Percentiles rank a stretch among this genome's conserved stretches.
Conservation (phyloP, 1,284 basidiomycete genomes). For the Anthracocystis panici-leucophaei region DNA sequence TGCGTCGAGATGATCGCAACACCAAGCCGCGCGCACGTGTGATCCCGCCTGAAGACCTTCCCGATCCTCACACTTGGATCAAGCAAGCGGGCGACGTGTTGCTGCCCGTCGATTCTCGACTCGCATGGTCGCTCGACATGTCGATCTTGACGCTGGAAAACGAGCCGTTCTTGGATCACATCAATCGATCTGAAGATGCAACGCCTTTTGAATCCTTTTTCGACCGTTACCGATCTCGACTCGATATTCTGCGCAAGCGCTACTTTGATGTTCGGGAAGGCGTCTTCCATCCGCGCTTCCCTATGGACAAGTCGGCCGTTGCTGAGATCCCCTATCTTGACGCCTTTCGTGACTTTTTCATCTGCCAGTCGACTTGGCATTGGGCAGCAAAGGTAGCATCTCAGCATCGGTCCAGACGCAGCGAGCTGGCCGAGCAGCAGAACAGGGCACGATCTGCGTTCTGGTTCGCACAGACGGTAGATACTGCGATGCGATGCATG, state of each 20-base stretch:
- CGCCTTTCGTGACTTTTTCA: conserved; percentile 38
- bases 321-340: conserved; percentile 46
- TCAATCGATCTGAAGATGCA: conserved; percentile 30
- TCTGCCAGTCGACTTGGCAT: conserved; percentile 50
- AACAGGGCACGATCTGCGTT: conserved; percentile 25
- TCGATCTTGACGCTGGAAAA: conserved; percentile 28
- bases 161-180: conserved; percentile 36
- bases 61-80: conserved; percentile 42
- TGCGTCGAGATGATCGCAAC: conserved; percentile 35
- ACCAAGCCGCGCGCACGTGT: conserved; percentile 26
- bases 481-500: conserved; percentile 35
- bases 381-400: conserved; percentile 42
- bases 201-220: conserved; percentile 42
- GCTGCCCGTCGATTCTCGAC: conserved; percentile 39
- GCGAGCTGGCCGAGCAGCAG: conserved; percentile 29
- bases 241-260: conserved; percentile 29
- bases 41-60: conserved; percentile 43
- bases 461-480: conserved; percentile 48
- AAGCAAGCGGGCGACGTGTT: conserved; percentile 36
- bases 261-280: conserved; percentile 42
- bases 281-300: conserved; percentile 29
- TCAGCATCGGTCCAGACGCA: neutral
- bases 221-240: conserved; percentile 29
- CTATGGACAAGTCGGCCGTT: conserved; percentile 50
- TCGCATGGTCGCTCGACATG: conserved; percentile 48